Conservation (phyloP, 306 rosid species). For the Cucumis hystrix region DNA sequence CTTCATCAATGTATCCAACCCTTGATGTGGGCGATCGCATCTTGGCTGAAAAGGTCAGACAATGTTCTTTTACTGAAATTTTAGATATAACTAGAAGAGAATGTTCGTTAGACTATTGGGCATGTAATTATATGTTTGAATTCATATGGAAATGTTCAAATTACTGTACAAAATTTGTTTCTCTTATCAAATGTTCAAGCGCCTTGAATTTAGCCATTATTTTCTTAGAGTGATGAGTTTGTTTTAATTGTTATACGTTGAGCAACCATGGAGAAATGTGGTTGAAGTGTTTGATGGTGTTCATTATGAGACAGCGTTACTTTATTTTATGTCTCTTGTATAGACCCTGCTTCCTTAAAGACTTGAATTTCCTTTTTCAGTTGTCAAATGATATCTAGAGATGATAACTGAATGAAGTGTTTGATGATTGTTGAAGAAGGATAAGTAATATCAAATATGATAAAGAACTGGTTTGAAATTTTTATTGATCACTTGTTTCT, state of each 20-base stretch:
- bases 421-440: conserved; percentile 4
- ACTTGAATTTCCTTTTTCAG: conserved; percentile 6
- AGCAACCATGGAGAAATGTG: not conserved
- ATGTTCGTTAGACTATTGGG: not conserved
- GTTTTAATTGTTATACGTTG: not conserved
- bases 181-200: not conserved
- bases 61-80: not conserved
- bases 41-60: conserved; percentile 80
- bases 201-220: not conserved
- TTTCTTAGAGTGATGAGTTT: not conserved
- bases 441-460: not conserved
- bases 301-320: not conserved
- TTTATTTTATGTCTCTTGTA: not conserved
- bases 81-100: not conserved
- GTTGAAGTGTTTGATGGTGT: not conserved
- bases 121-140: no score
- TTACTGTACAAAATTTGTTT: no score
- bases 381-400: conserved; percentile 2
- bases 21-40: conserved; percentile 87
- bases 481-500: not conserved
- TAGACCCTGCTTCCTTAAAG: not conserved
- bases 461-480: not conserved
- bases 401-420: not conserved
- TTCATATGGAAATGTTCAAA: not conserved
- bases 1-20: conserved; percentile 83